Evolutionary conservation across 768 basidiomycete genomes (phyloP), one percentile per base, ranked within the genome.

Genomic region (Mycena albidolilacea): DNA sequence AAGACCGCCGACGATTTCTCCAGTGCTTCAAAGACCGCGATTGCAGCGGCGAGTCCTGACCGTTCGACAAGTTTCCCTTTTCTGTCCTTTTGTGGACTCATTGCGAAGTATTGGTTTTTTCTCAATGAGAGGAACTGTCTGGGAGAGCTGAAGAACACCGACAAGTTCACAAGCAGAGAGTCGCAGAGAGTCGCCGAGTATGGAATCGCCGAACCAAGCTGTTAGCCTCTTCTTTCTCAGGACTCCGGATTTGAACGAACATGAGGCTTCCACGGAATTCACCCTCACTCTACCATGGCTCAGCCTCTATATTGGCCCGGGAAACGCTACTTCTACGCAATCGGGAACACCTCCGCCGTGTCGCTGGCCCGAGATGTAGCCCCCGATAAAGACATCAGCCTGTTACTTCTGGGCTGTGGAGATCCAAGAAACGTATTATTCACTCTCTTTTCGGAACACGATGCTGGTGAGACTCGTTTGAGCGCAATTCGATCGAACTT

Each of bases 341-440:
- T 90, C 19, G 90, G 91, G 43, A 91, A 91, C 74, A 90, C 90
- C 30, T 30, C 30, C 30, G 30, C 30, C 30, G 30, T 30, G 30
- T 30, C 30, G 30, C 30, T 30, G 30, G 87, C 88, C 2, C 81
- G 86, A 64, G 82, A 85, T 58, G 78, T 91, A 3, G 78, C 87
- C 70, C 85, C 86, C 1, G 89, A 89, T 69, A 79, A 84, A 67
- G 67, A 79, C 44, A 87, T 87, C 15, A 79, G 85, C 23, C 77
- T 90, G 37, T 81, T 92, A 8, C 83, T 90, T 30, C 80, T 90
- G 43, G 90, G 86, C 30, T 91, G 89, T 74, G 90, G 90, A 44
- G 91, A 91, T 74, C 86, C 87, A n/a, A 81, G 89, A 46, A 88
- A 84, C 66, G 84, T 90, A 11, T 68, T 91, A 39, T 89, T 87